Evolutionary conservation across 805 yeast genomes (phyloP).

Genomic region (Hanseniaspora singularis): DNA sequence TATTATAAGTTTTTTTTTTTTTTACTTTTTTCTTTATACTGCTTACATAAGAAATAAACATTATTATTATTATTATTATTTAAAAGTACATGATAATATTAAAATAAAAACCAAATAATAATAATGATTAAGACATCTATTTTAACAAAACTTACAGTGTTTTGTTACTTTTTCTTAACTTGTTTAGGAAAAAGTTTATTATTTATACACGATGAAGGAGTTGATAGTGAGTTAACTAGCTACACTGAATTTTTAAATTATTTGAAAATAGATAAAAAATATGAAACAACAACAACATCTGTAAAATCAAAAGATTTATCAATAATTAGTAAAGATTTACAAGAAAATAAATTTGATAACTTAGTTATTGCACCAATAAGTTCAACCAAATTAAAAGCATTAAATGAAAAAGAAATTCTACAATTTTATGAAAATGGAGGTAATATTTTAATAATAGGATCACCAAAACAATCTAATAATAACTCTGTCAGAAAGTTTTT

Average conservation of each 20-base stretch:
- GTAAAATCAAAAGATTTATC: constrained; percentile 11
- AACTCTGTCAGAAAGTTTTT: constrained; percentile 49
- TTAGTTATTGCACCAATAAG: constrained; percentile 45
- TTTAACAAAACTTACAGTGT: too few relatives aligned
- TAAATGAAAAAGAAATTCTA: constrained; percentile 36
- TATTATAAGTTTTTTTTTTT: too few relatives aligned
- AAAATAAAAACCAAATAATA: too few relatives aligned
- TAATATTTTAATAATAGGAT: constrained; percentile 53
- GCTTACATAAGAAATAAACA: too few relatives aligned
- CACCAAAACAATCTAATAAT: constrained; percentile 43
- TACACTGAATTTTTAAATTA: constrained; percentile 13
- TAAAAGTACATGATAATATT: too few relatives aligned
- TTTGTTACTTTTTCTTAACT: too few relatives aligned
- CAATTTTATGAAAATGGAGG: constrained; percentile 58
- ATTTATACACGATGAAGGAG: background rate
- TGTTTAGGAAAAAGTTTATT: background rate
- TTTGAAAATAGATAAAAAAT: constrained; percentile 20
- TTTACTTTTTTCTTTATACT: too few relatives aligned
- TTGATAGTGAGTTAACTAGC: constrained; percentile 15
- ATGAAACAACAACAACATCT: constrained; percentile 22
- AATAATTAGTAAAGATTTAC: constrained; percentile 30
- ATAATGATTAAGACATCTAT: too few relatives aligned
- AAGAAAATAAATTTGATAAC: constrained; percentile 38
- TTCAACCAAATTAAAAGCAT: constrained; percentile 32
- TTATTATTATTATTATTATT: too few relatives aligned